These are phyloP conservation scores for Gaertneriomyces sp. DNA, from an alignment of 192 early-diverging fungal genomes.

Conservation along the genomic window DNA sequence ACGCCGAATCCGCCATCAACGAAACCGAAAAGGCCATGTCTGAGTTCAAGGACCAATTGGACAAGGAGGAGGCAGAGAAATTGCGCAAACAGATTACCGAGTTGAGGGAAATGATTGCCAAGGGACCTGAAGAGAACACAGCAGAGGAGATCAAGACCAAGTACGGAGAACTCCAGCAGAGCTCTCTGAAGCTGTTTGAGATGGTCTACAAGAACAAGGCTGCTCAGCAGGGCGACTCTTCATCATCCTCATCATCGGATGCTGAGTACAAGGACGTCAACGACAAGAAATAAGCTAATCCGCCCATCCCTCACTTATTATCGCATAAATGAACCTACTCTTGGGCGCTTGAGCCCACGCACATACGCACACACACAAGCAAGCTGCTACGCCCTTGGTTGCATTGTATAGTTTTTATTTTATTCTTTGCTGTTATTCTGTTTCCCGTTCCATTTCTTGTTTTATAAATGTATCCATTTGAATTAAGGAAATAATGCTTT, in stretches of 20 bases:
- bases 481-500: too few species aligned
- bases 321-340: too few species aligned
- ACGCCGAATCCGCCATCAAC: conserved; percentile 83
- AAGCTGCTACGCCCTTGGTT: too few species aligned
- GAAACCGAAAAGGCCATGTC: conserved; percentile 93
- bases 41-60: conserved; percentile 96
- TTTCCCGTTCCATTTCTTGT: too few species aligned
- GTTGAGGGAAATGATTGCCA: conserved; percentile 72
- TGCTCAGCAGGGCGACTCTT: conserved; percentile 21
- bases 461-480: too few species aligned
- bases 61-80: conserved; percentile 79
- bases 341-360: too few species aligned
- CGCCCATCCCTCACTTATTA: background rate
- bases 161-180: conserved; percentile 79
- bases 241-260: conserved; percentile 49
- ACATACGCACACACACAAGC: too few species aligned
- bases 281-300: conserved; percentile 29
- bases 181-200: conserved; percentile 93
- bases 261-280: conserved; percentile 76
- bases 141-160: conserved; percentile 89
- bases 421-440: too few species aligned
- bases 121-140: conserved; percentile 65
- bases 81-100: conserved; percentile 79
- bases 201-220: conserved; percentile 86
- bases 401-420: too few species aligned